Base-by-base conservation (phyloP, 1,139 yeast species). In the Sugiyamaella pinicola region DNA sequence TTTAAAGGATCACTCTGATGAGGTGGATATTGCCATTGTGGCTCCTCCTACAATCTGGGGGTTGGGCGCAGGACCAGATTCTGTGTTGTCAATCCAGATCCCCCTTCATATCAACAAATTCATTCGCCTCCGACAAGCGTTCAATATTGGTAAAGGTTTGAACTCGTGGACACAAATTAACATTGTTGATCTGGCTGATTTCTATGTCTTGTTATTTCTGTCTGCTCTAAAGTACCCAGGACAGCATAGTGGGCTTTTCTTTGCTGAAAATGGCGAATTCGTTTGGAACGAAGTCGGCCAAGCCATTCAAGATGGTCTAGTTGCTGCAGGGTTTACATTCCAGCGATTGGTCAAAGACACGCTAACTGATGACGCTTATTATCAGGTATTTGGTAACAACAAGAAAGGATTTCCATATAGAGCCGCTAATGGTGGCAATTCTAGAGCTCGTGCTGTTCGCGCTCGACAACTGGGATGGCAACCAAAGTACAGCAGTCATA, bases 111-210 rank as follows among this genome's bases (percentile, higher is more conserved):
- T 66, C 34, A 50, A 52, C 10, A 51, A 61, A 26, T 62, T 71
- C 18, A 53, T 66, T 43, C 63, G 64, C 53, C 55, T 66, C 40
- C 63, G 63, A 10, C 70, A 70, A 56, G 66, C 69, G 1, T 71
- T 68, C 52, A 59, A 68, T 18, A 71, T 73, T 22, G 71, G 69
- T 47, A 56, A 63, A 33, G 77, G 78, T 4, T 56, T 67, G 17
- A 70, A 68, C 56, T 59, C 64, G 41, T 75, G 78, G 78, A 67
- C 67, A 48, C 75, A 71, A 48, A 62, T 75, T 35, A 73, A 75
- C 57, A 69, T 75, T 44, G 58, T 65, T 19, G 77, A 75, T 55
- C 61, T 75, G 52, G 77, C 75, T 6, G 63, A 62, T 2, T 62
- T 74, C 46, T 74, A 72, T 59, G 48, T 56, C 8, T 55, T 72